Conservation (phyloP, 2,329 filamentous ascomycete genomes). For the Botrytis tulipae region DNA sequence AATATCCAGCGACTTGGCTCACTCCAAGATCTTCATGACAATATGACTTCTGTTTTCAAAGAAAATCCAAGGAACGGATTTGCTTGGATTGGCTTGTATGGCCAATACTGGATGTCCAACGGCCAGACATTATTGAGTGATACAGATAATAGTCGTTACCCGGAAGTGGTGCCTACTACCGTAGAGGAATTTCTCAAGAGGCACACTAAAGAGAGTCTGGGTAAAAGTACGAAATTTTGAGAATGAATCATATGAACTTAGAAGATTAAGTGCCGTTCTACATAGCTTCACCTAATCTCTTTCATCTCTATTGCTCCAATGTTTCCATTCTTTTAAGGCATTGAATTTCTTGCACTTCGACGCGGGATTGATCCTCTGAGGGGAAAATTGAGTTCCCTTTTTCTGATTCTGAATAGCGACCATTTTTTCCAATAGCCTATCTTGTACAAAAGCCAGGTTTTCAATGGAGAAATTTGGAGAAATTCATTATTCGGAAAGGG, state of each 20-base stretch:
- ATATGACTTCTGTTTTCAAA: neutral
- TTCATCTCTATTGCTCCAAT: neutral
- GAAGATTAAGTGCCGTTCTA: too few species aligned
- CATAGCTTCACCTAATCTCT: too few species aligned
- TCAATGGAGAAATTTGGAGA: neutral
- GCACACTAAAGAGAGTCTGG: neutral
- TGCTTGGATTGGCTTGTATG: neutral
- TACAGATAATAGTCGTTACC: neutral
- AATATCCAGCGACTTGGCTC: neutral
- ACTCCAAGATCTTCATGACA: neutral
- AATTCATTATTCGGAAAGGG: neutral
- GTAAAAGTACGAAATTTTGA: neutral
- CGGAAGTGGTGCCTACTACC: neutral
- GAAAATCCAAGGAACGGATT: neutral
- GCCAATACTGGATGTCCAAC: neutral
- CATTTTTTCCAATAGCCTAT: neutral
- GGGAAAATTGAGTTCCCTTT: neutral
- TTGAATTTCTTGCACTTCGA: neutral
- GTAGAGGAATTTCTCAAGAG: neutral
- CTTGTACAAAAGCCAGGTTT: too few species aligned
- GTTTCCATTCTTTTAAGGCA: neutral
- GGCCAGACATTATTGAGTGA: neutral
- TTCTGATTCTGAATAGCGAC: neutral
- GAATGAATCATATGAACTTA: neutral
- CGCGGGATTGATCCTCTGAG: neutral